Conservation (phyloP, 2,329 filamentous ascomycete species). For the Colletotrichum sp. region DNA sequence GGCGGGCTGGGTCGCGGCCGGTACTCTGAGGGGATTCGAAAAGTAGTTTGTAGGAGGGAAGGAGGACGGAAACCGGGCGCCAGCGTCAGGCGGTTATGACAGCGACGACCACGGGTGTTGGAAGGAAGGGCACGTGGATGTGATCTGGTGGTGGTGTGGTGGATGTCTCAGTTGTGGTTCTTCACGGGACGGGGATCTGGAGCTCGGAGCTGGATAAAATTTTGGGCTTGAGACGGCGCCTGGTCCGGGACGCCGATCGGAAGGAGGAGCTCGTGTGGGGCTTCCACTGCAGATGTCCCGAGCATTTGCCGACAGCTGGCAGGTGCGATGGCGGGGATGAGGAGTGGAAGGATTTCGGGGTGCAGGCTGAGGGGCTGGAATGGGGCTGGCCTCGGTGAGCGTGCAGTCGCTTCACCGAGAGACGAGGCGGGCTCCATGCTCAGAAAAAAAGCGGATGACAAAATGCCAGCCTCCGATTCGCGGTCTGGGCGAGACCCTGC, state of each 20-base stretch:
- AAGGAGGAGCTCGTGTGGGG: background rate
- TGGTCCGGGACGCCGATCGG: background rate
- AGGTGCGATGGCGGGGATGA: background rate
- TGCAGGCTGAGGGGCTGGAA: background rate
- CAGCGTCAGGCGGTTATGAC: constrained; percentile 13
- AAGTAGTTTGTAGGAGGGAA: background rate
- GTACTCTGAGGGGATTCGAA: background rate
- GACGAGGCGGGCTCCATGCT: background rate
- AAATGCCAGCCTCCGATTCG: constrained; percentile 10
- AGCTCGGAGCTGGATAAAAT: constrained; percentile 14
- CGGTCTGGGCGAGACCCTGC: background rate
- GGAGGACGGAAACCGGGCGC: background rate
- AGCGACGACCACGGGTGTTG: constrained; percentile 5
- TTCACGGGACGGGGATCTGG: constrained; percentile 4
- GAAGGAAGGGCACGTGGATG: constrained; percentile 9
- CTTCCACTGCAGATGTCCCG: background rate
- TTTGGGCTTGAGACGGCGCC: constrained; percentile 8
- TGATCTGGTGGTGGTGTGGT: constrained; percentile 21
- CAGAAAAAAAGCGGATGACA: background rate
- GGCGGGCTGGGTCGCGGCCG: constrained; percentile 29
- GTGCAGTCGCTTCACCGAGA: background rate
- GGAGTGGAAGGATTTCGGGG: background rate
- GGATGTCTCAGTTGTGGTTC: constrained; percentile 13
- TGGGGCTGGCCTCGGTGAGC: background rate
- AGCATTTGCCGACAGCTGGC: constrained; percentile 14